Evolutionary conservation across 202 grass and related monocot species (phyloP), one percentile per base, ranked within the genome.

Genomic region (Carex sylvatica): DNA sequence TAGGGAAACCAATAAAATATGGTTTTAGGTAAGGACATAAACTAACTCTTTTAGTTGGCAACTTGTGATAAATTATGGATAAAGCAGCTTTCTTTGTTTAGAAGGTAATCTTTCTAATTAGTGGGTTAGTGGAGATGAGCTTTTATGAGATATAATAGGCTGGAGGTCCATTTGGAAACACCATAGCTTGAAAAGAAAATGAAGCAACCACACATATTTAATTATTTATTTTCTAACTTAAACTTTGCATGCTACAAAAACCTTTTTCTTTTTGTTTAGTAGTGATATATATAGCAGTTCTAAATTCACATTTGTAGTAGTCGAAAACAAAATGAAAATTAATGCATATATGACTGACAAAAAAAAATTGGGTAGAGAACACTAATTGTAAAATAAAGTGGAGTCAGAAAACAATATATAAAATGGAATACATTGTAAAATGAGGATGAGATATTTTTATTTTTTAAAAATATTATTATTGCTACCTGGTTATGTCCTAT

Each of bases 21-120:
- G 3, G 9, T 47, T 71, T 71, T 71, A 47, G n/a, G 68, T 47
- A 14, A 19, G 38, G 68, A 23, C 38, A 71, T 71, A 71, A 71
- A 24, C 4, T 71, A 71, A 47, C 40, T 22, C 40, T 46, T 71
- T 71, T 47, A 47, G n/a, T 71, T 71, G 68, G n/a, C 3, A 24
- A 12, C 9, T 71, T 23, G 8, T 46, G 38, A 14, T 71, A 22
- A 71, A 71, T 47, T 71, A 46, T 46, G 36, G 36, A 44, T 20
- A 46, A 70, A 70, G 38, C n/a, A 70, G 19, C 67, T 70, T 70
- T 70, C 67, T 70, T 70, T 70, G 35, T 44, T 46, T 22, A 22
- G 38, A 70, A 22, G 19, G 19, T 71, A 4, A 22, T 22, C 9
- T 4, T 46, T 70, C 44, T 46, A 46, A 22, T 46, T 46, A 23